Conservation (phyloP, 768 basidiomycete species). For the Asterophora lycoperdoides region DNA sequence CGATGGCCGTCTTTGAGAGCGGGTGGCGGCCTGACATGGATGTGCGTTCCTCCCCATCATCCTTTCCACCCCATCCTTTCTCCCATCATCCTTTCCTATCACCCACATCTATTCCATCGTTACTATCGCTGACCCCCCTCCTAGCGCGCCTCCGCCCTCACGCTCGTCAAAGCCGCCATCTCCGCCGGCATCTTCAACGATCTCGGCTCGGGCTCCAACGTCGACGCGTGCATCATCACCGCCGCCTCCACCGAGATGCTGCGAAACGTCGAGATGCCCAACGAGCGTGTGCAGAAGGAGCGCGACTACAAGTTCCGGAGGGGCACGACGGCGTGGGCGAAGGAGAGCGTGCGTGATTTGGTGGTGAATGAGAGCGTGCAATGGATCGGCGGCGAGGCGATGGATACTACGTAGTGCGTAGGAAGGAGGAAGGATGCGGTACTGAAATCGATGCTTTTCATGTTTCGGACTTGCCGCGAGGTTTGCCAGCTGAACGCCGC, state of each 20-base stretch:
- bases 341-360: constrained; percentile 67
- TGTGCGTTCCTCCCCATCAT: constrained; percentile 42
- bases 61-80: no score
- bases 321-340: constrained; percentile 89
- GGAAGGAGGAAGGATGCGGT: no score
- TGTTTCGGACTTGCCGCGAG: no score
- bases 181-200: constrained; percentile 99
- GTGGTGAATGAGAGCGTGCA: constrained; percentile 70
- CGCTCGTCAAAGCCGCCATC: constrained; percentile 81
- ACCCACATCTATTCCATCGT: neutral
- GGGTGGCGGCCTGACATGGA: constrained; percentile 79
- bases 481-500: no score
- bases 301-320: constrained; percentile 66
- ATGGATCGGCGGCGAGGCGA: constrained; percentile 57
- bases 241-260: constrained; percentile 85
- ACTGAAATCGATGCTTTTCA: no score
- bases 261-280: constrained; percentile 91
- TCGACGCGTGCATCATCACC: constrained; percentile 96
- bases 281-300: constrained; percentile 78
- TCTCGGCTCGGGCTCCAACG: constrained; percentile 96
- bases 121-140: no score
- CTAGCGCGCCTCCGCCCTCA: constrained; percentile 77
- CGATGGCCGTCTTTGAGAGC: constrained; percentile 97
- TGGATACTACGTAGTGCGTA: constrained; percentile 64
- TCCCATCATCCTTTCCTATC: no score